Conservation (phyloP, 257 asterid species). For the Rauvolfia tetraphylla region DNA sequence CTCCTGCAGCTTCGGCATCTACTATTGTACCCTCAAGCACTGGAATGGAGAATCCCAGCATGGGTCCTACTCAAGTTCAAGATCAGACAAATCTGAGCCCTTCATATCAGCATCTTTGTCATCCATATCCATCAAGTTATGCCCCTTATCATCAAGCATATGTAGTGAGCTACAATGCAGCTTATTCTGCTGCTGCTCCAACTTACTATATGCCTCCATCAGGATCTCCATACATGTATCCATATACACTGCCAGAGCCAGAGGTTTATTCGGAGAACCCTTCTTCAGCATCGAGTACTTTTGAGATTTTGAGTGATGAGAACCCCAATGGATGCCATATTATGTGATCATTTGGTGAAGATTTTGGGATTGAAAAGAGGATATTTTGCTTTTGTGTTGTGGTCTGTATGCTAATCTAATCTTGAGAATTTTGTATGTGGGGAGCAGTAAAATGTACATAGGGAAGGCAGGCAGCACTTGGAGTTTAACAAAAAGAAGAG, state of each 20-base stretch:
- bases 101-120: slow-evolving; percentile 34
- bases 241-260: slow-evolving; percentile 16
- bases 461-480: too few species aligned
- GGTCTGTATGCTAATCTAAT: background rate
- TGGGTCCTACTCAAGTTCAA: slow-evolving; percentile 34
- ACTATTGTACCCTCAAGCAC: slow-evolving; percentile 37
- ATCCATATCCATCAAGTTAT: slow-evolving; percentile 24
- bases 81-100: slow-evolving; percentile 40
- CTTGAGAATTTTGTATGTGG: background rate
- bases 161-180: slow-evolving; percentile 58
- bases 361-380: background rate
- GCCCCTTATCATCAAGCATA: slow-evolving; percentile 36
- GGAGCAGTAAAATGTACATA: slow-evolving; percentile 11
- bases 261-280: slow-evolving; percentile 32
- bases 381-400: background rate
- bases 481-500: too few species aligned
- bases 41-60: slow-evolving; percentile 36
- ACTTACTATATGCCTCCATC: slow-evolving; percentile 48
- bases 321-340: slow-evolving; percentile 66
- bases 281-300: slow-evolving; percentile 49
- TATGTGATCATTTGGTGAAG: slow-evolving; percentile 36
- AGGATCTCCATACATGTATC: slow-evolving; percentile 28
- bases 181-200: slow-evolving; percentile 44
- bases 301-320: slow-evolving; percentile 75
- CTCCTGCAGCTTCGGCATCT: slow-evolving; percentile 9